Percentiles rank a stretch among this genome's conserved stretches.
Evolutionary conservation across 257 asterid species (phyloP).

Genomic region (Solanum chilense): DNA sequence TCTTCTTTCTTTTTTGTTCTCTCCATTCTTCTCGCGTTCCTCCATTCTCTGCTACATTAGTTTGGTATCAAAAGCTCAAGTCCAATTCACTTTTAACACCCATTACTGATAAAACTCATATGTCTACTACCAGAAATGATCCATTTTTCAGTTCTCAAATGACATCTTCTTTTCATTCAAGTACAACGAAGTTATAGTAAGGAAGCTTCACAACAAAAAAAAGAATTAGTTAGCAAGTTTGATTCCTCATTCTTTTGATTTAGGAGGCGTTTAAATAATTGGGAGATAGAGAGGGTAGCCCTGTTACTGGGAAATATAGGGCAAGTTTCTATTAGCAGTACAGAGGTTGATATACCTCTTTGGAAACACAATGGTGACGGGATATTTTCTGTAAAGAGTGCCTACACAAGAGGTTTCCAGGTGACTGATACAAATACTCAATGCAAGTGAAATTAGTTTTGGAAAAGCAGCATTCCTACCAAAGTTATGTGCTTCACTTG

Average conservation of each 20-base stretch:
- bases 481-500: too few species aligned
- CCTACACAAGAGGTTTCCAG: too few species aligned
- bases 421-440: too few species aligned
- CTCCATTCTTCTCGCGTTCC: neutral
- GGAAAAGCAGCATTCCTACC: too few species aligned
- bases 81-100: neutral
- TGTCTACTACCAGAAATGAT: neutral
- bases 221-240: neutral
- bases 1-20: neutral
- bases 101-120: neutral
- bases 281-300: too few species aligned
- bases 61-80: neutral
- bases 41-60: neutral
- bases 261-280: too few species aligned
- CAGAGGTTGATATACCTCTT: too few species aligned
- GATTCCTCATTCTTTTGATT: neutral
- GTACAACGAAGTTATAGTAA: neutral
- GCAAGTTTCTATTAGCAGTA: too few species aligned
- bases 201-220: neutral
- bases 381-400: too few species aligned
- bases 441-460: too few species aligned
- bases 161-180: neutral
- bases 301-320: too few species aligned
- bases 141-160: neutral
- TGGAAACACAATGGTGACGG: too few species aligned